phyloP scores from a whole-genome alignment of 78 protist genomes.

The Dictyostelium firmibasis region DNA sequence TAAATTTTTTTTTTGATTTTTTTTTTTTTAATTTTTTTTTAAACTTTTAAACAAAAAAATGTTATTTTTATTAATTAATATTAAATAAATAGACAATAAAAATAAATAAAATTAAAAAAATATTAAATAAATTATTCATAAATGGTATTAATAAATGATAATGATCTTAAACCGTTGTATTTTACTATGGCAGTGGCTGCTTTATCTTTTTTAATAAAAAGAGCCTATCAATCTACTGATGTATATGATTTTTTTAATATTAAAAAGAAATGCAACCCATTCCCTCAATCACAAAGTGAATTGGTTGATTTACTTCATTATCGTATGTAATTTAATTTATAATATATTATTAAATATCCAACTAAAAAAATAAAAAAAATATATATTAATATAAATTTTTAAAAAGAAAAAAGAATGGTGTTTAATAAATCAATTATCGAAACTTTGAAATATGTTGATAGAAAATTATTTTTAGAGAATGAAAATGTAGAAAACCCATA shows the following conservation, averaged over 20 bases:
- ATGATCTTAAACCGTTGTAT: neutral
- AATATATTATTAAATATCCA: too few relatives aligned
- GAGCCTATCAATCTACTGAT: neutral
- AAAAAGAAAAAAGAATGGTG: slow-evolving; percentile 55
- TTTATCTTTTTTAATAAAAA: neutral
- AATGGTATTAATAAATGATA: neutral
- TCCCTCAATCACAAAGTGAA: slow-evolving; percentile 2
- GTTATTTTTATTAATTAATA: too few relatives aligned
- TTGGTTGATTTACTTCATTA: slow-evolving; percentile 15
- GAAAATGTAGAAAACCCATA: neutral
- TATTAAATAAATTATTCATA: neutral
- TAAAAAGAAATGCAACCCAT: neutral
- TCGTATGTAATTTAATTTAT: slow-evolving; percentile 12
- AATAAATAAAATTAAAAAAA: neutral
- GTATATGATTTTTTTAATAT: neutral
- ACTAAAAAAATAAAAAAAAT: neutral
- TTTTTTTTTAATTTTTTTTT: too few relatives aligned
- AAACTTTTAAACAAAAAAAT: too few relatives aligned
- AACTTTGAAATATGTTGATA: slow-evolving; percentile 9
- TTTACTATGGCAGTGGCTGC: neutral
- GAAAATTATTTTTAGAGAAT: slow-evolving; percentile 30
- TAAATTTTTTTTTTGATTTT: too few relatives aligned
- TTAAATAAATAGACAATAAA: neutral
- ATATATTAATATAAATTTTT: neutral
- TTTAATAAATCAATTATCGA: neutral